Conservation (phyloP, 148 eudicot species). For the Heliamphora exappendiculata region DNA sequence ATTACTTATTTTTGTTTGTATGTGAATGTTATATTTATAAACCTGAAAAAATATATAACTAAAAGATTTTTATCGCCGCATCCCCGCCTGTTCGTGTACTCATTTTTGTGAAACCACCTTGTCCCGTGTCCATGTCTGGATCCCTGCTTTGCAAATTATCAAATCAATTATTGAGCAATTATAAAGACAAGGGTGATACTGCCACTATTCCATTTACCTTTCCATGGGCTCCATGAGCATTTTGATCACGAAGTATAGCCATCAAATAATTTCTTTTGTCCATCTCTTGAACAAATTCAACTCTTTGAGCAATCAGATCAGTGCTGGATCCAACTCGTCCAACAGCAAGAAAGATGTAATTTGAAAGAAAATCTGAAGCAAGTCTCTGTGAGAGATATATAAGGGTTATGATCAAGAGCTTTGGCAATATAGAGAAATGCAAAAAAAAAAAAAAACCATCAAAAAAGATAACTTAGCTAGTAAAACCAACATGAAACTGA, state of each 20-base stretch:
- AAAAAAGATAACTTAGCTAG: background rate
- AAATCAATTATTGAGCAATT: no score
- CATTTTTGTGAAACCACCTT: no score
- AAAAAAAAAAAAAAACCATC: background rate
- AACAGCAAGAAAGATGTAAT: conserved; percentile 69
- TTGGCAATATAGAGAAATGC: background rate
- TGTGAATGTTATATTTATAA: no score
- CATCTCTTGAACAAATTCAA: conserved; percentile 53
- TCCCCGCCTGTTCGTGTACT: no score
- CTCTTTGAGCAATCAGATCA: conserved; percentile 61
- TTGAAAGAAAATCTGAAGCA: conserved; percentile 66
- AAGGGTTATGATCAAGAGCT: background rate
- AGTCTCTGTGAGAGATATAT: conserved; percentile 50
- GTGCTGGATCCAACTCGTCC: conserved; percentile 95
- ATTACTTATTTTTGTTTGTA: no score
- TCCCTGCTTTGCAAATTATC: no score
- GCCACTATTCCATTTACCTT: conserved; percentile 34
- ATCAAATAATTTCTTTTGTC: conserved; percentile 53
- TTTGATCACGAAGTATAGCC: conserved; percentile 45
- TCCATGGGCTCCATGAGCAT: conserved; percentile 31
- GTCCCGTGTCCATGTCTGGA: no score
- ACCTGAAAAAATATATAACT: no score
- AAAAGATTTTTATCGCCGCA: no score
- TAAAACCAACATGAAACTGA: background rate
- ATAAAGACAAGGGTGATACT: background rate